Percentiles rank a stretch among this genome's conserved stretches.
These are phyloP conservation scores for Aureobasidium vineae DNA, from an alignment of 2,329 filamentous ascomycete species.

Conservation along the genomic window DNA sequence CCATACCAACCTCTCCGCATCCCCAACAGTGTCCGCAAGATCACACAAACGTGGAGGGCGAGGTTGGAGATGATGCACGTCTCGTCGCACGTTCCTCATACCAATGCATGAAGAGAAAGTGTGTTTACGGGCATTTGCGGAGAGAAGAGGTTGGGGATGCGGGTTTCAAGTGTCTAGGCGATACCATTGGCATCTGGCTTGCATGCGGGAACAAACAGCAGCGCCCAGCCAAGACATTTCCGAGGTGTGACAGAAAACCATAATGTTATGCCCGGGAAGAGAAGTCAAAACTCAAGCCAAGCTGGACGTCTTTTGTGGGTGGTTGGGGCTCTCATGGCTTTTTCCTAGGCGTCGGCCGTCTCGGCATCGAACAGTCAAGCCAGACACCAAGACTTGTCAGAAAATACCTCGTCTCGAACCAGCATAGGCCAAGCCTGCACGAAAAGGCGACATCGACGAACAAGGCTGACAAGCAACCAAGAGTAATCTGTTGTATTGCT, in stretches of 20 bases:
- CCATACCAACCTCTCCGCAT: constrained; percentile 18
- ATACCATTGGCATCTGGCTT: neutral
- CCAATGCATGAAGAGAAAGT: neutral
- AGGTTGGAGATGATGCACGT: constrained; percentile 4
- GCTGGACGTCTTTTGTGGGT: neutral
- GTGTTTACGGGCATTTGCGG: neutral
- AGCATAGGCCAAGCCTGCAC: neutral
- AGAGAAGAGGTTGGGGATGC: constrained; percentile 13
- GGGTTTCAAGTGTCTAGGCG: constrained; percentile 10
- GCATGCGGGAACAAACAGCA: constrained; percentile 5
- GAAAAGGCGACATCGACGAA: neutral
- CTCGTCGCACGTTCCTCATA: neutral
- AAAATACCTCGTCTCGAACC: constrained; percentile 12
- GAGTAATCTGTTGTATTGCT: neutral
- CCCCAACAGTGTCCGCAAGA: neutral
- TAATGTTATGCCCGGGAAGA: constrained; percentile 7
- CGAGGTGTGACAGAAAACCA: neutral
- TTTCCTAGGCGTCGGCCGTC: constrained; percentile 7
- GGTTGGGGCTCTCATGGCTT: constrained; percentile 4
- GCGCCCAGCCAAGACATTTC: constrained; percentile 6
- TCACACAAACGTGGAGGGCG: neutral
- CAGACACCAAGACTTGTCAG: constrained; percentile 4
- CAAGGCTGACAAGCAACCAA: constrained; percentile 11
- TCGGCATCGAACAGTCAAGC: constrained; percentile 4
- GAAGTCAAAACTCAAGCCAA: neutral